Conservation (phyloP, 352 stramenopile species). For the Thalassiosira delicatula region DNA sequence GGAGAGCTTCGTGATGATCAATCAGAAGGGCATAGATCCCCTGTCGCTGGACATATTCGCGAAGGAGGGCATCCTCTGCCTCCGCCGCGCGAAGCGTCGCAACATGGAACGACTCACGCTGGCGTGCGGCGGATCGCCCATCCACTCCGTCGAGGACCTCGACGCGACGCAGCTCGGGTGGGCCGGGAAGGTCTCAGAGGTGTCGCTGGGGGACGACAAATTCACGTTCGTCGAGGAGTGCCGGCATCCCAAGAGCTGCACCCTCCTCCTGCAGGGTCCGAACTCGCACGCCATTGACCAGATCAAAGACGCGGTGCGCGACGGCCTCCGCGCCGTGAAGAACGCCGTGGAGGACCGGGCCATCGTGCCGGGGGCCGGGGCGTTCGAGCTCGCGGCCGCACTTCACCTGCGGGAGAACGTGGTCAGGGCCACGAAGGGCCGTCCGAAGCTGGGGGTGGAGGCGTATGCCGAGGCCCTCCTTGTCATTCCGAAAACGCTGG, state of each 20-base stretch:
- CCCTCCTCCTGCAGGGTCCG: conserved; percentile 97
- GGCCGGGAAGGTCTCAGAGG: conserved; percentile 96
- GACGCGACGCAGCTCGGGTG: conserved; percentile 94
- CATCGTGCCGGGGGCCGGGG: conserved; percentile 94
- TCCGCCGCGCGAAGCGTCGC: conserved; percentile 97
- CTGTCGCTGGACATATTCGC: conserved; percentile 98
- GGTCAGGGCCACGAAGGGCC: conserved; percentile 92
- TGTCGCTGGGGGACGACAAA: conserved; percentile 98
- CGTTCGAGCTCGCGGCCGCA: conserved; percentile 95
- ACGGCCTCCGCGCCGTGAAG: conserved; percentile 97
- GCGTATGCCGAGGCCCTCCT: conserved; percentile 97
- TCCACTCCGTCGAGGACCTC: conserved; percentile 98
- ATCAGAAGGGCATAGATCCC: conserved; percentile 99
- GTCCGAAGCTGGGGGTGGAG: conserved; percentile 96
- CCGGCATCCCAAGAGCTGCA: conserved; percentile 94
- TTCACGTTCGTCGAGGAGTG: conserved; percentile 99
- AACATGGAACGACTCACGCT: conserved; percentile 99
- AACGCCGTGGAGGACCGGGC: conserved; percentile 97
- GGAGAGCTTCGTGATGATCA: conserved; percentile 98
- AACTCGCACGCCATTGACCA: conserved; percentile 98
- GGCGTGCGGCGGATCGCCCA: conserved; percentile 94
- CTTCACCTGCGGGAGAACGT: conserved; percentile 82
- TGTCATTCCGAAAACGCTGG: conserved; percentile 98
- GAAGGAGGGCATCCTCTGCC: conserved; percentile 98
- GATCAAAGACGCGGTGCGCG: conserved; percentile 98